Percentiles rank a stretch among this genome's conserved stretches.
Conservation (phyloP, 148 eudicot genomes). For the Linanthus parryae region DNA sequence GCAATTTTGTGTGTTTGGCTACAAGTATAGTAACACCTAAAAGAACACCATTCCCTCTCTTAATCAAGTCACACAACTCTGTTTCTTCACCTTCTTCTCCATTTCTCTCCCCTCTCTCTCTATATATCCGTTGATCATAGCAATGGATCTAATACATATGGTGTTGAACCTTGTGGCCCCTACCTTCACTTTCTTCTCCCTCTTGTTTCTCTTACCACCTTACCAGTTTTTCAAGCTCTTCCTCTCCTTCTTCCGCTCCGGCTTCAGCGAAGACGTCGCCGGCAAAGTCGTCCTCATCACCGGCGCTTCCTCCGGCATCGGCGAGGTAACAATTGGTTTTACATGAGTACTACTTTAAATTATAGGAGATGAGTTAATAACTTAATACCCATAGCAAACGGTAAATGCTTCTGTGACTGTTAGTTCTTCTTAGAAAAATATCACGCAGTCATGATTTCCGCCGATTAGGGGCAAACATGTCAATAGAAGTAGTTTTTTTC, state of each 20-base stretch:
- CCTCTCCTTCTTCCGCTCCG: constrained; percentile 15
- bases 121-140: not conserved
- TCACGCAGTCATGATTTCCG: too few species aligned
- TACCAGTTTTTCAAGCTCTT: constrained; percentile 24
- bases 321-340: constrained; percentile 45
- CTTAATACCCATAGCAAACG: too few species aligned
- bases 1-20: too few species aligned
- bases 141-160: constrained; percentile 38
- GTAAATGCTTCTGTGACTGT: too few species aligned
- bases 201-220: constrained; percentile 31
- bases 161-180: constrained; percentile 39
- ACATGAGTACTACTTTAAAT: too few species aligned
- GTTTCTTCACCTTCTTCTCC: not conserved
- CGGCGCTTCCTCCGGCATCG: constrained; percentile 74
- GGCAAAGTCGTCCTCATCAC: constrained; percentile 64
- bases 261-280: constrained; percentile 37
- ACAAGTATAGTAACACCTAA: too few species aligned
- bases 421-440: too few species aligned
- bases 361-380: too few species aligned
- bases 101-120: not conserved
- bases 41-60: too few species aligned
- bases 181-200: constrained; percentile 24
- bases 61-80: too few species aligned
- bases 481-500: too few species aligned
- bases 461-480: too few species aligned